Conservation (phyloP, 2,329 filamentous ascomycete genomes). For the Camillea tinctor region DNA sequence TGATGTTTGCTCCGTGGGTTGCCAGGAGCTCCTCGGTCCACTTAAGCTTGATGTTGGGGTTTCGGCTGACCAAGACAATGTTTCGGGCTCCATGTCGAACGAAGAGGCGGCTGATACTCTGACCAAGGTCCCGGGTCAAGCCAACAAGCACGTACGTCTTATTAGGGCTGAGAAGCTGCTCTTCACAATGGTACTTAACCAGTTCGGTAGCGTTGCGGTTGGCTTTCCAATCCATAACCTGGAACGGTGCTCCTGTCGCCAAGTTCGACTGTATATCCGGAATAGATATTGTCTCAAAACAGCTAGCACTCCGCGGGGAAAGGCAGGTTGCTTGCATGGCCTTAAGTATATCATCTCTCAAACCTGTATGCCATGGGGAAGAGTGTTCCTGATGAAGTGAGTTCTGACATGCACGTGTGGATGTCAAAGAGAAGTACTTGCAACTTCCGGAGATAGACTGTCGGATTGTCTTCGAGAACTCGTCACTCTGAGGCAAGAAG, state of each 20-base stretch:
- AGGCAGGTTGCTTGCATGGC: conserved; percentile 3
- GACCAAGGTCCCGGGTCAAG: conserved; percentile 44
- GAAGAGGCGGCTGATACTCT: conserved; percentile 42
- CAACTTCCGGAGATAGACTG: conserved; percentile 26
- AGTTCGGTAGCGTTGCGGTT: conserved; percentile 29
- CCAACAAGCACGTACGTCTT: conserved; percentile 42
- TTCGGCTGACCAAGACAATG: conserved; percentile 41
- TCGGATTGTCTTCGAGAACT: conserved; percentile 28
- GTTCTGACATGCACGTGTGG: conserved; percentile 5
- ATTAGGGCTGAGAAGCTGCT: conserved; percentile 28
- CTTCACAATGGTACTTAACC: conserved; percentile 24
- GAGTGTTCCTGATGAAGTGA: conserved; percentile 15
- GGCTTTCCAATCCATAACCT: conserved; percentile 40
- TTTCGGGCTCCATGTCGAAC: conserved; percentile 37
- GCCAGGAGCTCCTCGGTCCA: conserved; percentile 35
- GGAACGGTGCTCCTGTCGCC: conserved; percentile 22
- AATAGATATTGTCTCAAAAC: conserved; percentile 20
- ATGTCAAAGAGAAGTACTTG: conserved; percentile 22
- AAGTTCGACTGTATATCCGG: conserved; percentile 23
- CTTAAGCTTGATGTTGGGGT: conserved; percentile 25
- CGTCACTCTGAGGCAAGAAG: conserved; percentile 28
- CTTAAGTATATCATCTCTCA: conserved; percentile 22
- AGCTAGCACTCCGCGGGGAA: background rate
- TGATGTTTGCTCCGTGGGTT: conserved; percentile 20
- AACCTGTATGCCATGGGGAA: conserved; percentile 13